Base-by-base conservation (phyloP, 2,329 filamentous ascomycete genomes). In the Rhynchosporium agropyri region DNA sequence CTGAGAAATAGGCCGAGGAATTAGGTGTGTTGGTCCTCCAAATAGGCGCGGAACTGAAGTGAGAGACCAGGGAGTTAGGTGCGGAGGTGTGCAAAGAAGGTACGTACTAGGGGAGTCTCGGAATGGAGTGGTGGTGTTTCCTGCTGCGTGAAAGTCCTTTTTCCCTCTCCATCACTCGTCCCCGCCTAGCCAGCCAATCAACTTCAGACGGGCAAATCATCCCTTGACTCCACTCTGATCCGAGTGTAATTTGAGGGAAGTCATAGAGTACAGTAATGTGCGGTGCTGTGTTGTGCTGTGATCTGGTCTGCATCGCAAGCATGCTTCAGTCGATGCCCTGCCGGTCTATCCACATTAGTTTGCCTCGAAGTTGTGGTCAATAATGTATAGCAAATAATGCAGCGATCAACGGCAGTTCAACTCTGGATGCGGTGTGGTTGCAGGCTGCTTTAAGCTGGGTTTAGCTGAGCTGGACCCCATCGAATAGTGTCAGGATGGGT, bases 401-500 rank as follows among this genome's bases (percentile, higher is more conserved):
- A 43, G 20, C 28, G 29, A 31, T 31, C 26, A 50, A 28, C 40
- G 29, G 50, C 42, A 38, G 26, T 33, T 28, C 51, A 46, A 48
- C 10, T 54, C 65, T 65, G 42, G 50, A 68, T 68, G 43, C 62
- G 65, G 68, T 57, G 65, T 64, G 60, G 63, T 15, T 42, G 46
- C 63, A 48, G 58, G 69, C 66, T 65, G 68, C 68, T 70, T 70
- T 70, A 70, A 57, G 42, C 9, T 10, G 26, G 31, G 60, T 26
- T 29, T 45, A 50, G 59, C 42, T 58, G 58, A 43, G 61, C 20
- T 40, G 49, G 48, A 55, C 31, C 58, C 58, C 26, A 49, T 36
- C 40, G 29, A 42, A 48, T 42, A 33, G 60, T 53, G 13, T 15
- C 13, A 33, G 54, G 51, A 45, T 50, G 45, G 10, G 10, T 50